A percentile compares a stretch with the other conserved stretches of the same genome.
Evolutionary conservation across 495 filamentous ascomycete species (phyloP).

Genomic region (Penicillium waksmanii): DNA sequence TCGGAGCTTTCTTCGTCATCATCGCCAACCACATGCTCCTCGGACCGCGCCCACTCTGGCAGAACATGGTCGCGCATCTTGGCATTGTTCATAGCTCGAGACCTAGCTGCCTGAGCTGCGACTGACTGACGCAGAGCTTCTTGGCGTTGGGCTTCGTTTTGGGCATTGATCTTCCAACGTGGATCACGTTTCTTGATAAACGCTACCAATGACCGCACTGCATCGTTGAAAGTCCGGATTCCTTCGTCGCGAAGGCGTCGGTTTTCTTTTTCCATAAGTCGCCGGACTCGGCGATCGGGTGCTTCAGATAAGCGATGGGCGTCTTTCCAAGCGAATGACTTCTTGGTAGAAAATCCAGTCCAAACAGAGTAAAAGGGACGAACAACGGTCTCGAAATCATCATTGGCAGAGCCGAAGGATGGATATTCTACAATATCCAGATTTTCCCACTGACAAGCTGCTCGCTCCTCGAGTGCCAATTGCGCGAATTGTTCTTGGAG

Average conservation of each 20-base stretch:
- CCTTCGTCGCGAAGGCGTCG: slow-evolving; percentile 80
- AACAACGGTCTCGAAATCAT: slow-evolving; percentile 70
- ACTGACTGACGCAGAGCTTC: slow-evolving; percentile 76
- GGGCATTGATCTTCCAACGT: slow-evolving; percentile 68
- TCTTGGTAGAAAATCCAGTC: slow-evolving; percentile 80
- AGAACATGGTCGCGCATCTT: slow-evolving; percentile 67
- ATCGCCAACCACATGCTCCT: slow-evolving; percentile 52
- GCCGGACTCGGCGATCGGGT: slow-evolving; percentile 79
- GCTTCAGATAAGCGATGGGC: slow-evolving; percentile 79
- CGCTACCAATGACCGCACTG: slow-evolving; percentile 81
- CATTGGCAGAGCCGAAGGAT: slow-evolving; percentile 71
- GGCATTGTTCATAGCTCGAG: slow-evolving; percentile 77
- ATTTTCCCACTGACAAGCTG: slow-evolving; percentile 70
- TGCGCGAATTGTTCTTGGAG: slow-evolving; percentile 74
- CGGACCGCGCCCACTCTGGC: slow-evolving; percentile 77
- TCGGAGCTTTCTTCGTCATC: slow-evolving; percentile 53
- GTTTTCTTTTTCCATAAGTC: slow-evolving; percentile 96
- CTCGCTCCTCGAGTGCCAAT: slow-evolving; percentile 79
- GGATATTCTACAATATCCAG: slow-evolving; percentile 67
- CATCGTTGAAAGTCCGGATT: slow-evolving; percentile 88
- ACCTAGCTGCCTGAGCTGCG: slow-evolving; percentile 80
- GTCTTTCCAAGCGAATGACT: slow-evolving; percentile 90
- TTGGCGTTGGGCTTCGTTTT: slow-evolving; percentile 81
- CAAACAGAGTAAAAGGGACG: slow-evolving; percentile 82
- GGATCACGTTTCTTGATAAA: slow-evolving; percentile 95